Evolutionary conservation across 2,329 filamentous ascomycete species (phyloP), one percentile per base, ranked within the genome.

Genomic region (Sporothrix pseudoabietina): DNA sequence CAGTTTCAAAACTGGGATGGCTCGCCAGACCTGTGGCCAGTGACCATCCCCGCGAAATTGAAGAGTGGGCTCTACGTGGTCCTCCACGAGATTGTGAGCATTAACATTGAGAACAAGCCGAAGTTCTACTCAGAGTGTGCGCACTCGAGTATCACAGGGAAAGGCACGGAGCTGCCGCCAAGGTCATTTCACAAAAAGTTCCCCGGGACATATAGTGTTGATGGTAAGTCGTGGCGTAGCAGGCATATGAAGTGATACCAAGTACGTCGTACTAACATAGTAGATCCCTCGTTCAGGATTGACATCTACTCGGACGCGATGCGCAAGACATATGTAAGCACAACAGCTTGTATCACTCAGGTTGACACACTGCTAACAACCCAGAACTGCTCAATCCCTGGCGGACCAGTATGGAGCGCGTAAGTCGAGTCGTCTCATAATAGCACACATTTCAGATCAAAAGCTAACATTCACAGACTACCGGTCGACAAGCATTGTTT

Each of bases 31-130:
- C 74, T 81, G 57, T 87, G 84, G 83, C 83, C 83, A 0, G 82
- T 81, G 52, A 84, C 80, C 0, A 83, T 88, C 14, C 86, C 86
- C 0, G 76, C 79, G 3, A 80, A 79, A 1, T 79, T 88, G 26
- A 82, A 80, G 66, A 78, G 83, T 0, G 86, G 86, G 4, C 79
- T 85, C 54, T 87, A 87, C 76, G 78, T 88, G 66, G 82, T 88
- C 68, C 79, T 85, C 54, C 86, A 88, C 77, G 86, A 88, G 79
- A 83, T 87, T 72, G 76, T 87, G 44, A 85, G 84, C 65, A 80
- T 87, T 8, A 85, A 87, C 74, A 82, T 87, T 71, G 82, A 81
- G 30, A 82, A 85, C 69, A 83, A 80, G 75, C 84, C 84, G 7
- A 84, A 85, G 77, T 85, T 83, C 76, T 83, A 82, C 69, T 80